A percentile compares a stretch with the other conserved stretches of the same genome.
Evolutionary conservation across 179 eudicot genomes (phyloP).

Genomic region (Patellifolia procumbens): DNA sequence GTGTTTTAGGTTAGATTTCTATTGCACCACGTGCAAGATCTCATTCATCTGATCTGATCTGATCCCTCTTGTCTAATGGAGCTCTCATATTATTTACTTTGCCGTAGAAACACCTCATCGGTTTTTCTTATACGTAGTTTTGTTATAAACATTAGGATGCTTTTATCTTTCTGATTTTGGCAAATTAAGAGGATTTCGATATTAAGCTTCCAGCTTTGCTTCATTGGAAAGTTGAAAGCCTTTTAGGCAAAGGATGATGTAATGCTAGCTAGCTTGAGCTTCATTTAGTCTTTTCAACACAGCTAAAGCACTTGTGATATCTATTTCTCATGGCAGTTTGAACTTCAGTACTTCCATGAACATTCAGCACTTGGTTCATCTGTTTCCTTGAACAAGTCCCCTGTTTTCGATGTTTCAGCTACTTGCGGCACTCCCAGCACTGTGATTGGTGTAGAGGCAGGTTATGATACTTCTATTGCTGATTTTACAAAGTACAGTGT

Average conservation of each 20-base stretch:
- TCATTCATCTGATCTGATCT: too few species aligned
- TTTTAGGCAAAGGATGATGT: background rate
- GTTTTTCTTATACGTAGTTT: background rate
- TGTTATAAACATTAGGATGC: background rate
- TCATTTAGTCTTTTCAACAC: background rate
- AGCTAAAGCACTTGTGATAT: background rate
- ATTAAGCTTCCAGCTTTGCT: background rate
- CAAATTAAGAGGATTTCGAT: background rate
- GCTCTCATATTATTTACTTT: too few species aligned
- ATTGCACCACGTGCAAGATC: too few species aligned
- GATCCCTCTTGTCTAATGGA: too few species aligned
- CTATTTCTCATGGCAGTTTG: conserved; percentile 32
- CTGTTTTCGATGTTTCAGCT: conserved; percentile 35
- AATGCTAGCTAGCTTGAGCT: background rate
- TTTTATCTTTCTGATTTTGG: background rate
- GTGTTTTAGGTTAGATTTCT: too few species aligned
- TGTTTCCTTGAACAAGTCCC: conserved; percentile 32
- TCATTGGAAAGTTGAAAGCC: background rate
- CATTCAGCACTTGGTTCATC: conserved; percentile 32
- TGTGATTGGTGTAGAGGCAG: conserved; percentile 35
- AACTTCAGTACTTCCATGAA: conserved; percentile 35
- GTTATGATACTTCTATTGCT: conserved; percentile 27
- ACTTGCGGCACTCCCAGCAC: conserved; percentile 25
- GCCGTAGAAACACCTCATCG: background rate
- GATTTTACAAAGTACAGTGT: conserved; percentile 35